Base-by-base conservation (phyloP, 805 yeast genomes). In the Nakazawaea anatomiae region DNA sequence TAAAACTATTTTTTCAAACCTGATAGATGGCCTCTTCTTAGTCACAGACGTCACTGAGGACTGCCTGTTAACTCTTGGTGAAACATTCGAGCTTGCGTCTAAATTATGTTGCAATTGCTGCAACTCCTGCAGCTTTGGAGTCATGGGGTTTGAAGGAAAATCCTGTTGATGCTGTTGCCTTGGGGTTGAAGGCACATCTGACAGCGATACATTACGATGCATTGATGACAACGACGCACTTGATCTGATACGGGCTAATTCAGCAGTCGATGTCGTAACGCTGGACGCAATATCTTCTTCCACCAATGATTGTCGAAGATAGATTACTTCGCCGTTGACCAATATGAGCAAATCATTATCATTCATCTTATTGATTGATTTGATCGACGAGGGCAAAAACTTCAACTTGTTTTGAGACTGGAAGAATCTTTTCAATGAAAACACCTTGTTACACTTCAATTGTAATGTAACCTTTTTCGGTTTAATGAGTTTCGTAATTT, bases 141-240 rank as follows among this genome's bases (percentile, higher is more conserved):
- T 46, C 25, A 30, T 9, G 12, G 48, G 42, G 9, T 36, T 31
- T 29, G 43, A 18, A 6, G 52, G 49, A 32, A 58, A 49, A 59
- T 64, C 61, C 2, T 60, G 52, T 6, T 64, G 52, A 34, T 64
- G 57, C 39, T 65, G 62, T 11, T 59, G 57, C 6, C 75, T 75
- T 46, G 69, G 73, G 55, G 69, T 72, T 1, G 70, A 71, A 73
- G 76, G 72, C 32, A 72, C 53, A 46, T 61, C 58, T 9, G 39
- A 12, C 5, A 10, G 9, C 4, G 46, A 43, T 5, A 34, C 39
- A 41, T 56, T 57, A 30, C 54, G 61, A 36, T 1, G 60, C 60
- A 35, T 52, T 44, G 18, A 61, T 44, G 10, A 55, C 56, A 32
- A 65, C 55, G 52, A 50, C 8, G 48, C 25, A 11, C 44, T 31